Base-by-base conservation (phyloP, 2,329 filamentous ascomycete genomes). In the Paecilomyces formosus region DNA sequence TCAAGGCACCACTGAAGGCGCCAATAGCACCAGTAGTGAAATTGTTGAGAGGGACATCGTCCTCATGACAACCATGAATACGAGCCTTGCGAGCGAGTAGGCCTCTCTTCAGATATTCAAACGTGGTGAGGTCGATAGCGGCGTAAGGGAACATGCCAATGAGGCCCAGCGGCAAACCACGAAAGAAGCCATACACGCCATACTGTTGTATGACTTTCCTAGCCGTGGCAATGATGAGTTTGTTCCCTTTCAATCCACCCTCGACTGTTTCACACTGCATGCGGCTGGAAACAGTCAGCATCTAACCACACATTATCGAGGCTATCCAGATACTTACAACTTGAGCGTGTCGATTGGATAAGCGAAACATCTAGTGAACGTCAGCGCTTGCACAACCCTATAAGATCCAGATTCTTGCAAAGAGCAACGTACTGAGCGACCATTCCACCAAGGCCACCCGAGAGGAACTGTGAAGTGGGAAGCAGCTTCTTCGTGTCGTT, bases 121-220 rank as follows among this genome's bases (percentile, higher is more conserved):
- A 99, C 0, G 91, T 96, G 63, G 90, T 91, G 68, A 99, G 88
- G 71, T 99, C 94, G 70, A 99, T 95, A 55, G 94, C 94, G 50
- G 92, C 93, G 73, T 97, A 99, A 0, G 94, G 94, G 68, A 99
- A 99, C 86, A 97, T 97, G 71, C 94, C 94, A 55, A 97, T 78
- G 3, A 99, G 82, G 15, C 94, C 94, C 84, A 97, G 94, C 0
- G 92, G 92, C 33, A 99, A 82, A 49, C 94, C 94, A 57, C 93
- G 90, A 74, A 97, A 99, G 62, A 92, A 93, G 6, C 89, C 82
- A 31, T 84, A 80, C 28, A 92, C 65, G 22, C 90, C 90, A 59
- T 90, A 89, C 60, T 86, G 84, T 49, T 81, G 82, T 80, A 87
- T 91, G 88, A 99, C 96, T 72, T 92, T 96, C 71, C 84, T 82